Percentiles rank a stretch among this genome's conserved stretches.
phyloP scores from a whole-genome alignment of 257 asterid genomes.

The Fraxinus anomala region DNA sequence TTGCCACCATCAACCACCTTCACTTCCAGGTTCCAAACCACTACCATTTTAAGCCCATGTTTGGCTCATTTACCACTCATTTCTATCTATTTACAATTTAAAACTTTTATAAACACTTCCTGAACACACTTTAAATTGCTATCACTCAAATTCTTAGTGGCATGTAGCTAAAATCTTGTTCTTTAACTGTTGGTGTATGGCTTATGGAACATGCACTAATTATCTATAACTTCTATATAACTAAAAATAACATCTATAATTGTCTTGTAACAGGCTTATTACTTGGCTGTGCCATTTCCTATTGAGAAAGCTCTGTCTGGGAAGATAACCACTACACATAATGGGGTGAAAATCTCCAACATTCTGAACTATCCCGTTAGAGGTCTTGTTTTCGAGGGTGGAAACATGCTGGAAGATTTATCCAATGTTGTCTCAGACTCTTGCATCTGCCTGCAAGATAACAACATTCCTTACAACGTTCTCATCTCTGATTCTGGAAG shows the following conservation, averaged over 20 bases:
- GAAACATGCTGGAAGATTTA: conserved; percentile 61
- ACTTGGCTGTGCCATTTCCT: conserved; percentile 64
- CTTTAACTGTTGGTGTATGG: neutral
- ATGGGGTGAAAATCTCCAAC: conserved; percentile 68
- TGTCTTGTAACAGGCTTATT: conserved; percentile 49
- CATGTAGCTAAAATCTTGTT: neutral
- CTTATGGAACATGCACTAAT: neutral
- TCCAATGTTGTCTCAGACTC: conserved; percentile 69
- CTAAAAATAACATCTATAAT: no score
- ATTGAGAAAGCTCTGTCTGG: conserved; percentile 64
- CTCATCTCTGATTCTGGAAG: conserved; percentile 84
- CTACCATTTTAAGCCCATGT: neutral
- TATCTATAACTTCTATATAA: no score
- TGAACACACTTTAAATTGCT: no score
- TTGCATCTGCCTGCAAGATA: conserved; percentile 83
- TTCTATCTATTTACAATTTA: no score
- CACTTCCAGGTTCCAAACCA: conserved; percentile 63
- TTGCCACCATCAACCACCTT: conserved; percentile 96
- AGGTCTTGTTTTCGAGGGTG: conserved; percentile 79
- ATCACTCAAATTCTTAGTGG: no score
- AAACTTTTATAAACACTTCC: no score
- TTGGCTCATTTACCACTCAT: no score
- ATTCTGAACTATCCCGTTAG: conserved; percentile 82
- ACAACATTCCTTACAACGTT: conserved; percentile 82
- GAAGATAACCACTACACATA: conserved; percentile 52